Evolutionary conservation across 2,329 filamentous ascomycete genomes (phyloP), one percentile per base, ranked within the genome.

Genomic region (Talaromyces atroroseus): DNA sequence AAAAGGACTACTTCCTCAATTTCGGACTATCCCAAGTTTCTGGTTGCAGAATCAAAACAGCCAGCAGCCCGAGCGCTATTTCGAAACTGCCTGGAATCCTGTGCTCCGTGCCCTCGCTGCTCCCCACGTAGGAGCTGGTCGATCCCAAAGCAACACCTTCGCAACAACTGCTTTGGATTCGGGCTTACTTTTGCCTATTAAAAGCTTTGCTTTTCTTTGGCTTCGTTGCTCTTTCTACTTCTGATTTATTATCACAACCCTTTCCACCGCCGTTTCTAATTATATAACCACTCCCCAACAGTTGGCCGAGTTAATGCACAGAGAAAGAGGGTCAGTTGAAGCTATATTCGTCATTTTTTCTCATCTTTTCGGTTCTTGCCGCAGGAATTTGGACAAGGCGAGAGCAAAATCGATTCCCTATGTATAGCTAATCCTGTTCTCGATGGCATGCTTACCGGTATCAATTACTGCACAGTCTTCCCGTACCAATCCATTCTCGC

Each of bases 391-490:
- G 20, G 47, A 36, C 26, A 20, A 26, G 20, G 24, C 40, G 18
- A 34, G 20, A 38, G 29, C 5, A 14, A 38, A 45, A 24, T 2
- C 23, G 11, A 14, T 11, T 18, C 18, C 18, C 8, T 8, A 29
- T 8, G 5, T 29, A 29, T 29, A 29, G 26, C 26, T 20, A 6
- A 18, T 3, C 16, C 26, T 47, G 20, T 53, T 12, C 18, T 44
- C 40, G 18, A 44, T 44, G 40, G 40, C 40, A 44, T 44, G 42
- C 46, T 53, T 44, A 53, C 29, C 46, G 50, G 40, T 53, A 20
- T 21, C 26, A 46, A 23, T 26, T 14, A 52, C 16, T 18, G 24
- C 18, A 36, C 20, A n/a, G 42, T 29, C 24, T 23, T 12, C 29
- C 20, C 34, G 7, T 47, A 18, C 45, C 36, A 38, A 47, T 14